phyloP scores from a whole-genome alignment of 148 eudicot genomes.

The Rhododendron molle region DNA sequence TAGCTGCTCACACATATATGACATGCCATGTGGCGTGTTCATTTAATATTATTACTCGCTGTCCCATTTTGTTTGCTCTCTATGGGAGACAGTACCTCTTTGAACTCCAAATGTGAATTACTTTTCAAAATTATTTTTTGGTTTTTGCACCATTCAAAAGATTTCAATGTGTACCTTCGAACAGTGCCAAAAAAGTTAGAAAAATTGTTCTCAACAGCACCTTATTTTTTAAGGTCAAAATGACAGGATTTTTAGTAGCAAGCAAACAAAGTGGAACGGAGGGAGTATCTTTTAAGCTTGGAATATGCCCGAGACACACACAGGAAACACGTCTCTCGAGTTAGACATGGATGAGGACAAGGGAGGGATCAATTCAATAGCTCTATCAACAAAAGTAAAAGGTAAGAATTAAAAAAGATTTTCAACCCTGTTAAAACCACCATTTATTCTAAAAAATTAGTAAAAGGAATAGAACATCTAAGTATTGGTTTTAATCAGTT shows the following conservation, averaged over 20 bases:
- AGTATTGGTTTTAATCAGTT: neutral
- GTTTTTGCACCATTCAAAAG: neutral
- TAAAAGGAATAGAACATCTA: neutral
- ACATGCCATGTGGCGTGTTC: neutral
- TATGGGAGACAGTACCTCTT: neutral
- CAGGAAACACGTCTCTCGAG: neutral
- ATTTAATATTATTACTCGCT: neutral
- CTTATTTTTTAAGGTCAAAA: too few species aligned
- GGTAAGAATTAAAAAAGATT: neutral
- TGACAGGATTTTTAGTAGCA: neutral
- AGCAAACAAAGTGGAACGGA: neutral
- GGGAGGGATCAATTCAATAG: neutral
- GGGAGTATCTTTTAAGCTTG: neutral
- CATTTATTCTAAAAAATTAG: neutral
- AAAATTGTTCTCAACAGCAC: neutral
- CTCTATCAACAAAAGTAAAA: neutral
- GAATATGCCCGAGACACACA: neutral
- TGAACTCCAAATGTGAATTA: neutral
- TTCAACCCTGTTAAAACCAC: neutral
- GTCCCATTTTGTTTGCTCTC: neutral
- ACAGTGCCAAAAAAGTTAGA: neutral
- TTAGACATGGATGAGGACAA: neutral
- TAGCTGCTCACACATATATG: neutral
- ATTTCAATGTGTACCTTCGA: neutral
- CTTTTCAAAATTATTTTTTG: neutral